Evolutionary conservation across 768 basidiomycete species (phyloP), one percentile per base, ranked within the genome.

Genomic region (Strobilomyces confusus): DNA sequence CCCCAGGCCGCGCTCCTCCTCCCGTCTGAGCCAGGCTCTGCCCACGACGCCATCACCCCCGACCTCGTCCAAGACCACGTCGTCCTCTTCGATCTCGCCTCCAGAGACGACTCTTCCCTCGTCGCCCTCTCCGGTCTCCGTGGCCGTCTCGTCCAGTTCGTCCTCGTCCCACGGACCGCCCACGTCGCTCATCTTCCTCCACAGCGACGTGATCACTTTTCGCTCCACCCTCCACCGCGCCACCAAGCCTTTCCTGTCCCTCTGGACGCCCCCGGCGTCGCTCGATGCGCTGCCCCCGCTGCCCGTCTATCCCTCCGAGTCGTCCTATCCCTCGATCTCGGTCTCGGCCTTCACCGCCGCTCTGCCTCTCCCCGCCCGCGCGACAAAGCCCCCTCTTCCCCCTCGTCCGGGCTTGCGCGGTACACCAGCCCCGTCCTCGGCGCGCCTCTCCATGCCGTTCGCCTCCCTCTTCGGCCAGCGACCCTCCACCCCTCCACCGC

Each of bases 1-100:
- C 25, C 55, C 2, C 62, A 95, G 92, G 87, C 89, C 4, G 86
- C 88, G 0, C 65, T 99, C 12, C 73, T 98, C 15, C 75, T 98
- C 1, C 95, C 95, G 1, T 67, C 82, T 2, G 87, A 89, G 46
- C 75, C 78, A 42, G 64, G 73, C 7, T 73, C 79, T 3, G 67
- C 76, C 14, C 73, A 79, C 19, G 79, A 82, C 17, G 74, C 74
- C 45, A 76, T 92, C 48, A 87, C 87, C 0, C 71, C 83, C 0
- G 87, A 92, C 3, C 84, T 94, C 52, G 73, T 97, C 29, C 83
- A 81, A 64, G 93, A 97, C 63, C 95, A 99, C 65, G 69, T 95
- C 51, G 73, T 82, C 29, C 76, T 92, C 30, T 83, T 4, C 26
- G 26, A 26, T 26, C 75, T 75, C 15, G 72, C 79, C 1, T 71